phyloP scores from a whole-genome alignment of 495 filamentous ascomycete species.

The Tuber brumale region DNA sequence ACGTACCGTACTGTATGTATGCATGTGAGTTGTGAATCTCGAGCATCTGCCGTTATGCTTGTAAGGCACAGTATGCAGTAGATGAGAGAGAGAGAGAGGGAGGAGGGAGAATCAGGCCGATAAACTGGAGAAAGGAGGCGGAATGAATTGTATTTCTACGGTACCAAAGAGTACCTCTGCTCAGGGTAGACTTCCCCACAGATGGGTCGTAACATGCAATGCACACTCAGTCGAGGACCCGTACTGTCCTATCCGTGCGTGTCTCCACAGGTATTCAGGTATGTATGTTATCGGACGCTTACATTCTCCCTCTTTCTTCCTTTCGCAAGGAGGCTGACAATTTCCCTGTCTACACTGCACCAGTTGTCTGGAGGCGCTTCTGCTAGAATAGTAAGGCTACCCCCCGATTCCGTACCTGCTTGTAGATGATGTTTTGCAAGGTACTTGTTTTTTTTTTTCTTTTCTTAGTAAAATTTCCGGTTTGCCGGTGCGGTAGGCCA shows the following conservation, averaged over 20 bases:
- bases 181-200: neutral
- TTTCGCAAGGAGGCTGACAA: neutral
- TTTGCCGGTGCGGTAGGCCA: neutral
- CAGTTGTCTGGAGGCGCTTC: neutral
- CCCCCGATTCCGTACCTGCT: neutral
- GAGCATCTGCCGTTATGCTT: neutral
- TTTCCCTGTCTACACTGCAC: neutral
- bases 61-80: neutral
- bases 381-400: neutral
- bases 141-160: neutral
- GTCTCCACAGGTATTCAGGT: neutral
- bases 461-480: neutral
- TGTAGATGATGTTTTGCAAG: constrained; percentile 1
- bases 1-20: neutral
- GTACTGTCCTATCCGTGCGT: neutral
- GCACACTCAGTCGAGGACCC: neutral
- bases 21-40: neutral
- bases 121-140: constrained; percentile 3
- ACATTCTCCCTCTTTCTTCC: neutral
- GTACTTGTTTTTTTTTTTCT: neutral
- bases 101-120: neutral
- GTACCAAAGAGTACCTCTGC: neutral
- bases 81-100: neutral
- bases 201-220: neutral
- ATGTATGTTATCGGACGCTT: neutral